Percentiles rank a stretch among this genome's conserved stretches.
Conservation (phyloP, 371 early-diverging fungal species). For the Phascolomyces articulosus region DNA sequence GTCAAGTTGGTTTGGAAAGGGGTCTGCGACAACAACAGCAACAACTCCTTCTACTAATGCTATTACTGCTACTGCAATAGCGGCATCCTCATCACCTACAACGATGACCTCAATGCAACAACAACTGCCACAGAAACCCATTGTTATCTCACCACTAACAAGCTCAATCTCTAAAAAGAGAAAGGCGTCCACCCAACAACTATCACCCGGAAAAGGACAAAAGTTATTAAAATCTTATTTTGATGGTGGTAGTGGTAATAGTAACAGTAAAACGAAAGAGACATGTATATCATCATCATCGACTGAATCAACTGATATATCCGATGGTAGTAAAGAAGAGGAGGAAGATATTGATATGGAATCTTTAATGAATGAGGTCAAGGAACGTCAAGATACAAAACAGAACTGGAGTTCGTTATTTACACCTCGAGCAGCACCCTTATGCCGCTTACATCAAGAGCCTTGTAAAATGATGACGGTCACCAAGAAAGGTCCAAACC, state of each 20-base stretch:
- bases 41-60: constrained; percentile 2
- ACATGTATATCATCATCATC: not conserved
- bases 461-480: constrained; percentile 67
- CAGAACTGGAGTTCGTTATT: constrained; percentile 64
- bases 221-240: constrained; percentile 8
- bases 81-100: not conserved
- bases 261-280: not conserved
- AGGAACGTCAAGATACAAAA: constrained; percentile 33
- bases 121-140: not conserved
- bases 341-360: constrained; percentile 18
- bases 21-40: constrained; percentile 5
- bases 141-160: not conserved
- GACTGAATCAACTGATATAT: not conserved
- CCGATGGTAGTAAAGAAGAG: not conserved
- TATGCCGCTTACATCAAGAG: constrained; percentile 67
- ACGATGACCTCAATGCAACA: not conserved
- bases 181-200: not conserved
- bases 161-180: not conserved
- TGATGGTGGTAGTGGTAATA: not conserved
- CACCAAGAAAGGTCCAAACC: constrained; percentile 74
- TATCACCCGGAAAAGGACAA: constrained; percentile 8
- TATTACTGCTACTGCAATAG: not conserved
- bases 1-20: constrained; percentile 40
- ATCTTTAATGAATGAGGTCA: constrained; percentile 12
- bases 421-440: constrained; percentile 50